A percentile compares a stretch with the other conserved stretches of the same genome.
phyloP scores from a whole-genome alignment of 2,329 filamentous ascomycete species.

The Monilinia fructicola region DNA sequence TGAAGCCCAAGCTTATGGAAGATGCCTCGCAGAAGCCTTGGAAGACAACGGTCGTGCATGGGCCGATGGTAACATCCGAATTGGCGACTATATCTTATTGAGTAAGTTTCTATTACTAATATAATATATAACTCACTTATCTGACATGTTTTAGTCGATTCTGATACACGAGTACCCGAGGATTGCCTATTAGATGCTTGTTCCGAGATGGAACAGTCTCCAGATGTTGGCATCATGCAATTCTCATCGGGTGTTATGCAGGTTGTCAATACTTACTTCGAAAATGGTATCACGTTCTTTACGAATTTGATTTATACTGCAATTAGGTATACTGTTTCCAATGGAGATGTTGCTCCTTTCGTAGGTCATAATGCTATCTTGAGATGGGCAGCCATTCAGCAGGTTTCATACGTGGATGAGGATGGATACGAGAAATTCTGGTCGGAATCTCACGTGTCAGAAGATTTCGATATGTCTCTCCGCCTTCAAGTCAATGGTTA shows the following conservation, averaged over 20 bases:
- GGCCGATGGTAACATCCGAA: slow-evolving; percentile 82
- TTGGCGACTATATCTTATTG: slow-evolving; percentile 79
- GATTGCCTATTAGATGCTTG: slow-evolving; percentile 79
- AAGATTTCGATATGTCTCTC: slow-evolving; percentile 81
- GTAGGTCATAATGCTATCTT: slow-evolving; percentile 79
- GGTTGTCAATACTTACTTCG: slow-evolving; percentile 71
- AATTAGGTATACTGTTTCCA: slow-evolving; percentile 74
- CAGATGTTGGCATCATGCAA: slow-evolving; percentile 76
- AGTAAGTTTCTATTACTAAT: slow-evolving; percentile 42
- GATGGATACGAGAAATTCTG: slow-evolving; percentile 77
- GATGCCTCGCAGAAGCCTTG: slow-evolving; percentile 64
- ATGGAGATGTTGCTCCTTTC: slow-evolving; percentile 75
- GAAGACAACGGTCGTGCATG: slow-evolving; percentile 68
- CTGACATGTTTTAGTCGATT: slow-evolving; percentile 54
- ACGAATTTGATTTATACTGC: slow-evolving; percentile 74
- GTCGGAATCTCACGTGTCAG: slow-evolving; percentile 77
- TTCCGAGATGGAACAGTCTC: slow-evolving; percentile 78
- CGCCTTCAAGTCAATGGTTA: slow-evolving; percentile 72
- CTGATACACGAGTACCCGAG: slow-evolving; percentile 73
- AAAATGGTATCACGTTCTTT: slow-evolving; percentile 69
- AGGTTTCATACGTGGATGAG: slow-evolving; percentile 68
- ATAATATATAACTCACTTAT: background rate
- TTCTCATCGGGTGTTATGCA: slow-evolving; percentile 79
- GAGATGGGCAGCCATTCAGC: slow-evolving; percentile 72
- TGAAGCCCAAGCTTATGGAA: slow-evolving; percentile 65